Conservation (phyloP, 1,284 basidiomycete species). For the Fomitopsis pinicola region DNA sequence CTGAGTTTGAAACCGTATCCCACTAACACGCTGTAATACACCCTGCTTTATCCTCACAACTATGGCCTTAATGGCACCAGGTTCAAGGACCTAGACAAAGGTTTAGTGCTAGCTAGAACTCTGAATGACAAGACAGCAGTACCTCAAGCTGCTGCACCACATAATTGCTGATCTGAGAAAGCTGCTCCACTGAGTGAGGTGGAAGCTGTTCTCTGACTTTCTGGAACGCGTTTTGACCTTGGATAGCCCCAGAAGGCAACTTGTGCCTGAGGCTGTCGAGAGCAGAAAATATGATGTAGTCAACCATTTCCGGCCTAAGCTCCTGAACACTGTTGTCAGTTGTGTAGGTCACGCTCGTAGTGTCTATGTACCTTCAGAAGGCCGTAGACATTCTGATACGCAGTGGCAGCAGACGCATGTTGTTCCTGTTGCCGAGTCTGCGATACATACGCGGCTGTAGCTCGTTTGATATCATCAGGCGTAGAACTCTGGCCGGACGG, state of each 20-base stretch:
- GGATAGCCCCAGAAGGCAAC: not conserved
- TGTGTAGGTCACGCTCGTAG: not conserved
- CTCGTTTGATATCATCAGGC: no score
- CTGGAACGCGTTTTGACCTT: not conserved
- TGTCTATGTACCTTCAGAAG: not conserved
- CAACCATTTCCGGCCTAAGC: conserved; percentile 2
- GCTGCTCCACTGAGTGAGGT: not conserved
- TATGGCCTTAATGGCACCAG: not conserved
- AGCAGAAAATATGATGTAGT: conserved; percentile 1
- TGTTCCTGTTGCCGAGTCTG: not conserved
- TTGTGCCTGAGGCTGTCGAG: not conserved
- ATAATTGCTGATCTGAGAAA: not conserved
- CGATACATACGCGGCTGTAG: no score
- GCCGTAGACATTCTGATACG: not conserved
- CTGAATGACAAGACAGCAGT: not conserved
- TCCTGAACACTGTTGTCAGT: not conserved
- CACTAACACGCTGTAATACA: not conserved
- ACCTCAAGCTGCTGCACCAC: conserved; percentile 2
- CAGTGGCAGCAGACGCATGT: not conserved
- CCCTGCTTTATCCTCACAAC: not conserved
- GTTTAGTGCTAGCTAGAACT: not conserved
- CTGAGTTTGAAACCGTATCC: not conserved
- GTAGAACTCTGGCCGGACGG: no score
- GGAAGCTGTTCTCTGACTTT: not conserved
- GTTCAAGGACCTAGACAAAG: not conserved